These are phyloP conservation scores for Penicillium olsonii DNA, from an alignment of 2,329 filamentous ascomycete species.

Conservation along the genomic window DNA sequence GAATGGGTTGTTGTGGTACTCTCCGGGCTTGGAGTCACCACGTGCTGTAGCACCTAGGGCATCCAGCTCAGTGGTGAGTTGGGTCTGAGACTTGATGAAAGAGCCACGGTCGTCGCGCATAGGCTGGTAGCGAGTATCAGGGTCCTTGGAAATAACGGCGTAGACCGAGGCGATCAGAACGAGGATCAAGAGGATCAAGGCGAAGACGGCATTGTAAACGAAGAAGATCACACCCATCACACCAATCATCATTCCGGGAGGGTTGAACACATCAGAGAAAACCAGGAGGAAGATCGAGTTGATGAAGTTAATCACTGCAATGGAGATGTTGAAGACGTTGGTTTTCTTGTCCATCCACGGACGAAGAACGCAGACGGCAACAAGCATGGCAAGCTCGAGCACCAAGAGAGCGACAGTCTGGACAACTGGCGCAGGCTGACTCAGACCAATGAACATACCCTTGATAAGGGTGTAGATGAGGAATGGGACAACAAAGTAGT, in stretches of 20 bases:
- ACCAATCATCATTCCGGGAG: conserved; percentile 79
- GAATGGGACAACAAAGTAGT: conserved; percentile 87
- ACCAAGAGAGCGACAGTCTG: conserved; percentile 83
- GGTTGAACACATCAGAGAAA: conserved; percentile 83
- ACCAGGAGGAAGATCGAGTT: conserved; percentile 87
- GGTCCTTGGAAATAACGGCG: conserved; percentile 87
- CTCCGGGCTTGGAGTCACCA: conserved; percentile 68
- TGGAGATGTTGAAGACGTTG: conserved; percentile 93
- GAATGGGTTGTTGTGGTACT: conserved; percentile 61
- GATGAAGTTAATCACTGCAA: conserved; percentile 85
- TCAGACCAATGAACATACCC: conserved; percentile 82
- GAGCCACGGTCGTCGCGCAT: conserved; percentile 96
- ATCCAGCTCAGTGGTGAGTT: conserved; percentile 84
- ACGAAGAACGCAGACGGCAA: conserved; percentile 75
- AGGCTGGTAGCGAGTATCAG: conserved; percentile 90
- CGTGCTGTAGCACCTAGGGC: conserved; percentile 85
- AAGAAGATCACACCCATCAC: conserved; percentile 89
- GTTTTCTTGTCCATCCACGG: conserved; percentile 99
- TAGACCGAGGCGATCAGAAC: conserved; percentile 76
- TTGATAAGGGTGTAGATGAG: conserved; percentile 82
- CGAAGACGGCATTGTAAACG: conserved; percentile 80
- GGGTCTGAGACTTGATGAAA: conserved; percentile 94
- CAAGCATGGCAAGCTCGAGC: conserved; percentile 76
- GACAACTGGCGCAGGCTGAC: conserved; percentile 67
- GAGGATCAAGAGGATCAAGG: conserved; percentile 78